phyloP scores from a whole-genome alignment of 768 basidiomycete genomes.

The Rossbeevera mucosa region DNA sequence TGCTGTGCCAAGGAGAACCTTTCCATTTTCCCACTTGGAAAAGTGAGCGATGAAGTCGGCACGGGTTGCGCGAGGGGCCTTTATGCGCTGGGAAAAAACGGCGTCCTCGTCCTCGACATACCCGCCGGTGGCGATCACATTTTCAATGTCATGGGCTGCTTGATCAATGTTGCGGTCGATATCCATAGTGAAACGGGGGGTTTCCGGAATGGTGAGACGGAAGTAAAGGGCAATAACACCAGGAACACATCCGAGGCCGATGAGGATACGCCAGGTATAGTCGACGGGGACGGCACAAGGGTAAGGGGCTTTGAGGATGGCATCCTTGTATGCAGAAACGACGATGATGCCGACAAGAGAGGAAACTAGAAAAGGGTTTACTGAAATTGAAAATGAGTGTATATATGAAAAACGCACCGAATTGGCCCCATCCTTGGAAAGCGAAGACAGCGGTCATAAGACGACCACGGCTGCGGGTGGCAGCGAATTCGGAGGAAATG shows the following conservation, averaged over 20 bases:
- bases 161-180: slow-evolving; percentile 77
- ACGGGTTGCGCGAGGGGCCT: slow-evolving; percentile 64
- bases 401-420: slow-evolving; percentile 40
- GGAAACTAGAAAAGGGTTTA: slow-evolving; percentile 41
- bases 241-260: slow-evolving; percentile 84
- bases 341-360: slow-evolving; percentile 62
- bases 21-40: slow-evolving; percentile 69
- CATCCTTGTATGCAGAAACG: slow-evolving; percentile 61
- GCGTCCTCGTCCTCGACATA: slow-evolving; percentile 48
- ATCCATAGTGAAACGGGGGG: slow-evolving; percentile 90
- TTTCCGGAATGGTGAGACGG: slow-evolving; percentile 90
- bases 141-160: slow-evolving; percentile 68
- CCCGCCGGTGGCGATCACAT: slow-evolving; percentile 51
- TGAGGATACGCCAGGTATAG: slow-evolving; percentile 80
- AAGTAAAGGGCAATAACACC: slow-evolving; percentile 81
- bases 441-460: slow-evolving; percentile 91
- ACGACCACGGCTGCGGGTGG: slow-evolving; percentile 70
- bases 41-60: slow-evolving; percentile 69
- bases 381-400: neutral
- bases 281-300: slow-evolving; percentile 53
- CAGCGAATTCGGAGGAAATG: slow-evolving; percentile 86
- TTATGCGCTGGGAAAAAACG: slow-evolving; percentile 48
- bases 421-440: slow-evolving; percentile 83
- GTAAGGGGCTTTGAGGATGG: slow-evolving; percentile 43
- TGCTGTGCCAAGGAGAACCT: slow-evolving; percentile 70